Evolutionary conservation across 805 yeast species (phyloP).

Genomic region (Barnettozyma pratensis): DNA sequence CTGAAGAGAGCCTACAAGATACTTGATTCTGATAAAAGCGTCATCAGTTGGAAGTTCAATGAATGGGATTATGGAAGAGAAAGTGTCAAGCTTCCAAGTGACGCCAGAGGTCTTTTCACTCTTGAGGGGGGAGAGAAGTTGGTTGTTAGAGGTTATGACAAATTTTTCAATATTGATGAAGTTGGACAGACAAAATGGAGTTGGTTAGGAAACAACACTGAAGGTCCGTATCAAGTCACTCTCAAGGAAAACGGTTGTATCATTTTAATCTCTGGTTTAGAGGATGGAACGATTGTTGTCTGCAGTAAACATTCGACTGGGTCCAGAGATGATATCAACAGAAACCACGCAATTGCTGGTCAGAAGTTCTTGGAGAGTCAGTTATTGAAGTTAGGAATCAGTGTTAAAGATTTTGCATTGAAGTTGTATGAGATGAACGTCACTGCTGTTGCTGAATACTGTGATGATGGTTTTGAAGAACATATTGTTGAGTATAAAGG

Average conservation of each 20-base stretch:
- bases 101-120: slow-evolving; percentile 83
- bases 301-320: slow-evolving; percentile 94
- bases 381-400: slow-evolving; percentile 35
- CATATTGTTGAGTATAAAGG: slow-evolving; percentile 75
- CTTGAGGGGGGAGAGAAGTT: slow-evolving; percentile 35
- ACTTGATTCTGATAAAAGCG: slow-evolving; percentile 21
- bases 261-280: slow-evolving; percentile 71
- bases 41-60: slow-evolving; percentile 70
- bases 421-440: slow-evolving; percentile 43
- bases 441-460: slow-evolving; percentile 89
- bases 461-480: slow-evolving; percentile 92
- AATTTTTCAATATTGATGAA: slow-evolving; percentile 84
- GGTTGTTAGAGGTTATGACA: slow-evolving; percentile 85
- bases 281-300: slow-evolving; percentile 72
- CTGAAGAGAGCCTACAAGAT: slow-evolving; percentile 25
- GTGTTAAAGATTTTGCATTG: slow-evolving; percentile 48
- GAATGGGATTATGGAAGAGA: slow-evolving; percentile 81
- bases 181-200: slow-evolving; percentile 45
- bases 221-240: slow-evolving; percentile 78
- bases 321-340: slow-evolving; percentile 41
- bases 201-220: slow-evolving; percentile 39
- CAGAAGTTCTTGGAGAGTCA: slow-evolving; percentile 52
- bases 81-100: slow-evolving; percentile 53
- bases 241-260: slow-evolving; percentile 94
- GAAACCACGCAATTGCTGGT: slow-evolving; percentile 77